Base-by-base conservation (phyloP, 495 filamentous ascomycete genomes). In the Penicillium canescens region DNA sequence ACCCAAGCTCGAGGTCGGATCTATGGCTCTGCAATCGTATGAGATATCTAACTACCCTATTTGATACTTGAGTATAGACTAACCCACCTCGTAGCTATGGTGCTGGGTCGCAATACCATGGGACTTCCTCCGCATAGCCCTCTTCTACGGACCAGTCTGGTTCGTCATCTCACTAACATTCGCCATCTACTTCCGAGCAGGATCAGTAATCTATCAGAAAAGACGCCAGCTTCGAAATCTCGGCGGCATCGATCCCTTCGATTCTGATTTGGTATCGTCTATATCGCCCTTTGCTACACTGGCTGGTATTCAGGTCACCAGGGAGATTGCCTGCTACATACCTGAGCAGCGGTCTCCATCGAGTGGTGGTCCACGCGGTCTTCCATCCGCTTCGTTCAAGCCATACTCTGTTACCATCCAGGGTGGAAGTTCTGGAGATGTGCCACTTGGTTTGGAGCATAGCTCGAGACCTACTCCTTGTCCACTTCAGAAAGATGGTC, bases 131-230 rank as follows among this genome's bases (percentile, higher is more conserved):
- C 84, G 91, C 28, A 83, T 95, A 41, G 84, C 84, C 10, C 78
- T 82, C 26, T 92, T 96, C 66, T 96, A 96, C 64, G 91, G 81
- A 0, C 90, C 91, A 7, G 84, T 93, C 24, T 95, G 91, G 91
- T 88, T 91, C 26, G 73, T 88, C 18, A 87, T 94, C 49, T 47
- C 80, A 12, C 52, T 86, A 33, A 92, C 91, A 10, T 77, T 89
- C 38, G 70, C 74, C 31, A 92, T 96, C 52, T 96, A 95, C 63
- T 65, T 84, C 28, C 78, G 85, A 26, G 84, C 87, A 39, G 90
- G 90, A 11, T 71, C 77, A 26, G 82, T 88, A 14, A 91, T 95
- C 58, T 91, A 83, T 59, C 61, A 71, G 24, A 73, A 76, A 42
- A 70, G 80, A 13, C 68, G 73, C 5, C 65, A 71, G 39, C 73